Conservation (phyloP, 1,284 basidiomycete species). For the Rhodotorula sp. region DNA sequence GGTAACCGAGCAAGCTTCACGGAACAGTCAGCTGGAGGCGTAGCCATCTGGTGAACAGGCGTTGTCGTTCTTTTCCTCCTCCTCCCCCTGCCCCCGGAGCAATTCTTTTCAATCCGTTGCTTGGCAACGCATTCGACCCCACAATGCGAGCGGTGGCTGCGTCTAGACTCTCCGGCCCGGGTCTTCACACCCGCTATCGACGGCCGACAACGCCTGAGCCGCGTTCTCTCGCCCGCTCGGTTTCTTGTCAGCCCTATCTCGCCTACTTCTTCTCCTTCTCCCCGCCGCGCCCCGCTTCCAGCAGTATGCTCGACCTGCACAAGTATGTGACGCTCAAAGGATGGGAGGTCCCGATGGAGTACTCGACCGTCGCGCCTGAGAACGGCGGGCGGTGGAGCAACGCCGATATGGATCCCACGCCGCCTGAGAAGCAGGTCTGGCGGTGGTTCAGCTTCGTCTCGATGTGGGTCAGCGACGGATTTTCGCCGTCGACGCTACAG, state of each 20-base stretch:
- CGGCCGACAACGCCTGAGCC: no score
- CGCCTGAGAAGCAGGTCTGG: constrained; percentile 5
- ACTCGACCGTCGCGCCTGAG: constrained; percentile 1
- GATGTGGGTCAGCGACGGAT: background rate
- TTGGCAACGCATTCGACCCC: no score
- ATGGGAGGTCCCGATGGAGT: constrained; percentile 10
- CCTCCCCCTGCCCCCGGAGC: no score
- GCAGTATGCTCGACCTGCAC: background rate
- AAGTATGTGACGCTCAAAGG: constrained; percentile 6
- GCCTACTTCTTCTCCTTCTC: background rate
- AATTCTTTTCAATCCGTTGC: no score
- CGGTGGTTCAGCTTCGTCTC: background rate
- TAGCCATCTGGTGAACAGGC: no score
- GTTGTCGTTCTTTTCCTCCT: no score
- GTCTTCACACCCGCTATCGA: no score
- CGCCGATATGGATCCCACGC: constrained; percentile 14
- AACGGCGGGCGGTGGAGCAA: constrained; percentile 1
- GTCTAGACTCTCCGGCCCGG: no score
- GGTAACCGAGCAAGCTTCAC: no score
- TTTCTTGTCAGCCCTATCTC: background rate
- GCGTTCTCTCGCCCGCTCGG: background rate
- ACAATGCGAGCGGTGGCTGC: no score
- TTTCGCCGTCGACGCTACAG: background rate
- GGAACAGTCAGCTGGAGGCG: no score
- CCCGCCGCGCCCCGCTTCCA: background rate